Evolutionary conservation across 2,329 filamentous ascomycete species (phyloP).

Genomic region (Tolypocladium album): DNA sequence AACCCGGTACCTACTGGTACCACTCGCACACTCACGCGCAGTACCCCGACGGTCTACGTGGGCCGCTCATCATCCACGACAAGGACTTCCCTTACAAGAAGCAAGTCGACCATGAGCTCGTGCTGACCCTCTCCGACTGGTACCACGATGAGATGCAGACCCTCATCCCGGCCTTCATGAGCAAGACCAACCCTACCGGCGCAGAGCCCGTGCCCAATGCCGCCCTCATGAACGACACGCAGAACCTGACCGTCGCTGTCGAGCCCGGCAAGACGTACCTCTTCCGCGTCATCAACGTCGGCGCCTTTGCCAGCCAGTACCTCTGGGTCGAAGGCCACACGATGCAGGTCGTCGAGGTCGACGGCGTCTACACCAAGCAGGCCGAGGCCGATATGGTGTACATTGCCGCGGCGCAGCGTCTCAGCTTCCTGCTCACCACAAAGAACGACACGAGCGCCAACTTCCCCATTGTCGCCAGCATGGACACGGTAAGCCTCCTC

Average conservation of each 20-base stretch:
- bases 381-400: constrained; percentile 53
- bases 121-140: constrained; percentile 59
- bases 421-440: constrained; percentile 51
- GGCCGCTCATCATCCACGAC: constrained; percentile 54
- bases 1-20: constrained; percentile 73
- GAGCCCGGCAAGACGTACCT: constrained; percentile 61
- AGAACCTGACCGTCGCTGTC: constrained; percentile 47
- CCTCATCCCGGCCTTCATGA: constrained; percentile 37
- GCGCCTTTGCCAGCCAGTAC: constrained; percentile 58
- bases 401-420: constrained; percentile 56
- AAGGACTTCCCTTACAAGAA: constrained; percentile 44
- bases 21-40: constrained; percentile 58
- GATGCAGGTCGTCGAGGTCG: constrained; percentile 61
- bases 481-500: constrained; percentile 46
- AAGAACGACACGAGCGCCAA: constrained; percentile 51
- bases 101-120: constrained; percentile 50
- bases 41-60: constrained; percentile 60
- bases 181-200: constrained; percentile 43
- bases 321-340: constrained; percentile 58
- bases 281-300: constrained; percentile 62
- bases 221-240: constrained; percentile 61
- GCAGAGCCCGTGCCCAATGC: constrained; percentile 58
- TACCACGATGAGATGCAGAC: constrained; percentile 50
- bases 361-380: constrained; percentile 57
- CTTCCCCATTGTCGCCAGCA: constrained; percentile 57